Conservation (phyloP, 2,329 filamentous ascomycete genomes). For the Aspergillus sojae region DNA sequence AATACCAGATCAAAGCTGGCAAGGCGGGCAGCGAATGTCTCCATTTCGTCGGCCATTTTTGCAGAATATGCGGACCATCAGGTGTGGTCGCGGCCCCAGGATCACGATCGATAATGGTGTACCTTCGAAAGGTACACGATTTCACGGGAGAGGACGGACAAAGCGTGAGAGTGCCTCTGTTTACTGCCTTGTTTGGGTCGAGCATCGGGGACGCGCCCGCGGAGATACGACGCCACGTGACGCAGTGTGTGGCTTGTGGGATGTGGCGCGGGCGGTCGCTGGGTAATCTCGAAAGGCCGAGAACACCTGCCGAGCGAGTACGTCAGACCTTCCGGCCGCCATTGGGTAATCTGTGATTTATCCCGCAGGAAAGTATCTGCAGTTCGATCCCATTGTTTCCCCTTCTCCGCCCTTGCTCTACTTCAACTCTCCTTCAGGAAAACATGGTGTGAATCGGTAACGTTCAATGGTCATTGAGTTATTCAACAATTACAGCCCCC, state of each 20-base stretch:
- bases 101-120: not conserved
- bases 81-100: not conserved
- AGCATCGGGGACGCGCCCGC: slow-evolving; percentile 21
- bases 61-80: slow-evolving; percentile 13
- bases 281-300: slow-evolving; percentile 14
- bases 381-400: slow-evolving; percentile 10
- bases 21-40: slow-evolving; percentile 74
- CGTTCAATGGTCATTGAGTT: slow-evolving; percentile 21
- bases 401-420: not conserved
- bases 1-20: slow-evolving; percentile 74
- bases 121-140: not conserved
- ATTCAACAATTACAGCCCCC: slow-evolving; percentile 19
- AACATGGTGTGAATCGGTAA: slow-evolving; percentile 28
- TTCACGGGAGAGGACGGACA: not conserved
- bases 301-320: slow-evolving; percentile 22
- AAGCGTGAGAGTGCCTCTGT: slow-evolving; percentile 13
- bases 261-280: not conserved
- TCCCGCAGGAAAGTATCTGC: slow-evolving; percentile 10
- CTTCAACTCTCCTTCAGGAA: slow-evolving; percentile 9
- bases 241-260: not conserved
- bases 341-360: slow-evolving; percentile 6
- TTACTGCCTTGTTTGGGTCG: slow-evolving; percentile 29
- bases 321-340: slow-evolving; percentile 22
- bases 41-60: slow-evolving; percentile 47
- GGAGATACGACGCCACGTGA: slow-evolving; percentile 23